Evolutionary conservation across 2,329 filamentous ascomycete genomes (phyloP).

Genomic region (Verticillium albo-atrum): DNA sequence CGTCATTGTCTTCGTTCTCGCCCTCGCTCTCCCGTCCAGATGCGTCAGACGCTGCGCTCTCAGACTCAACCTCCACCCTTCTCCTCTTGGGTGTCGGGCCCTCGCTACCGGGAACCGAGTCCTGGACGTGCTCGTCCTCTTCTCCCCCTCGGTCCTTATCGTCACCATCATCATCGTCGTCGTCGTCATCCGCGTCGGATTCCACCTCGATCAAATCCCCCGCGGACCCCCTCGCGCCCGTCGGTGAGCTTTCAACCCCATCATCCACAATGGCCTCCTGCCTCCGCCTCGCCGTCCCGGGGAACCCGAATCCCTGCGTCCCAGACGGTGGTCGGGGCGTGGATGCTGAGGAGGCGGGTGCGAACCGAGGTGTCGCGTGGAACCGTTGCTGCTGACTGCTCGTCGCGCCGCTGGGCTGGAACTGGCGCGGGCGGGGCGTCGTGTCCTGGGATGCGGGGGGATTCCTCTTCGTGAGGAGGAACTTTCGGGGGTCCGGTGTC

Average conservation of each 20-base stretch:
- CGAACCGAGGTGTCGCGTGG: conserved; percentile 33
- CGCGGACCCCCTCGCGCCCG: conserved; percentile 2
- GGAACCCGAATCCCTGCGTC: conserved; percentile 4
- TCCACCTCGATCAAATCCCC: conserved; percentile 14
- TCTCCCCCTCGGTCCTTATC: conserved; percentile 17
- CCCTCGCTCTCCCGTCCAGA: background rate
- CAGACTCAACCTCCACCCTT: conserved; percentile 5
- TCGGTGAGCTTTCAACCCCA: conserved; percentile 5
- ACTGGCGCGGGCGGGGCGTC: conserved; percentile 15
- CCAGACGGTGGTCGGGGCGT: conserved; percentile 9
- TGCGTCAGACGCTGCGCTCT: too few relatives aligned
- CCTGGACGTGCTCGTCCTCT: background rate
- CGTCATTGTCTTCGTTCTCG: background rate
- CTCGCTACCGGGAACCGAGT: background rate
- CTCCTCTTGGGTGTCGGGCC: conserved; percentile 11
- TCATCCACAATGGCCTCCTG: conserved; percentile 5
- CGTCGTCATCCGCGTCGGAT: conserved; percentile 2
- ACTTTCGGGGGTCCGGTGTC: conserved; percentile 34
- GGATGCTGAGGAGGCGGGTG: conserved; percentile 18
- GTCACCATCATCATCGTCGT: conserved; percentile 6
- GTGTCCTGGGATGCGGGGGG: conserved; percentile 25
- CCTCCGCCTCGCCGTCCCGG: conserved; percentile 17
- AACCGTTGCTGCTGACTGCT: conserved; percentile 19
- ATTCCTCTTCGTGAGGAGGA: conserved; percentile 29
- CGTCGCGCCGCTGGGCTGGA: background rate